These are phyloP conservation scores for Thielaviopsis populi DNA, from an alignment of 2,329 filamentous ascomycete species.

Conservation along the genomic window DNA sequence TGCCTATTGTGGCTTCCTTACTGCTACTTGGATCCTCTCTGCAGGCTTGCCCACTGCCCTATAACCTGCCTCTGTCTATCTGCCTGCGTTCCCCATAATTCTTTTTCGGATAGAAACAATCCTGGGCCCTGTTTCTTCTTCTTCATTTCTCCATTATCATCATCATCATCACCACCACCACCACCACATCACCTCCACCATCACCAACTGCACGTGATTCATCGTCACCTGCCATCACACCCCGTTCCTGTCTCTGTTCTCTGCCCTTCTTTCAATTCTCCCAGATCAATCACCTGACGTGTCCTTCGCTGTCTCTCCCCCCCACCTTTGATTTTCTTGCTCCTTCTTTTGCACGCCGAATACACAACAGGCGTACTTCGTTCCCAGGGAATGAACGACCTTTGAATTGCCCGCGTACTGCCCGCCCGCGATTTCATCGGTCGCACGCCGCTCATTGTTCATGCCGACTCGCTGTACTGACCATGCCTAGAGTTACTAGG, in stretches of 20 bases:
- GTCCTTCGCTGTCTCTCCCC: background rate
- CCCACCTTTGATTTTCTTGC: background rate
- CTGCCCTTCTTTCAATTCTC: background rate
- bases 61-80: background rate
- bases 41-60: background rate
- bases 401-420: conserved; percentile 1
- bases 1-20: too few relatives aligned
- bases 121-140: background rate
- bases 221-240: background rate
- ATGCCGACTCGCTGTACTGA: conserved; percentile 9
- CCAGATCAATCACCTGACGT: background rate
- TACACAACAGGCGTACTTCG: background rate
- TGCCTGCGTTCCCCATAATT: background rate
- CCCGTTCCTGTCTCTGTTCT: too few relatives aligned
- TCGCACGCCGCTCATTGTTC: conserved; percentile 1
- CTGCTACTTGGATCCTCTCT: background rate
- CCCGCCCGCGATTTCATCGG: conserved; percentile 9
- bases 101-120: background rate
- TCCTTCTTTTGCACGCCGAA: background rate
- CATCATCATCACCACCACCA: background rate
- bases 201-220: background rate
- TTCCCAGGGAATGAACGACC: background rate
- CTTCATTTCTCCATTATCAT: conserved; percentile 3
- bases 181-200: background rate
- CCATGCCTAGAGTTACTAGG: conserved; percentile 71